Conservation (phyloP, 2,329 filamentous ascomycete species). For the Talaromyces sp. region DNA sequence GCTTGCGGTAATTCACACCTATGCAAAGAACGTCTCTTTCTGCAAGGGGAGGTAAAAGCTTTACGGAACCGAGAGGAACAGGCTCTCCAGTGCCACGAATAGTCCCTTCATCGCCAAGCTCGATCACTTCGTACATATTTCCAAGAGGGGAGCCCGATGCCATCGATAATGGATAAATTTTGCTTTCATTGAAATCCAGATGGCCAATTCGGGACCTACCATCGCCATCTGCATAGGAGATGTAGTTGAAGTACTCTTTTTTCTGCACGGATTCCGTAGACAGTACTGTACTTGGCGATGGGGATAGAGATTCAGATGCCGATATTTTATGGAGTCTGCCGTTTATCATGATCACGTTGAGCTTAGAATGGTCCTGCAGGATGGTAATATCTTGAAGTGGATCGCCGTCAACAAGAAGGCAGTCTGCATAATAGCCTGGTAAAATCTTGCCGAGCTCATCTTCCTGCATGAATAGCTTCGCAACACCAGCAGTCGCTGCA, state of each 20-base stretch:
- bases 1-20: conserved; percentile 32
- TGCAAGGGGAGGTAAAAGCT: conserved; percentile 43
- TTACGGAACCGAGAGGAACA: conserved; percentile 32
- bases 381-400: conserved; percentile 39
- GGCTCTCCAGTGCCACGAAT: conserved; percentile 1
- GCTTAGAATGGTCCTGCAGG: conserved; percentile 39
- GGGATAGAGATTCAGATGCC: neutral
- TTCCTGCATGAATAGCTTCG: conserved; percentile 37
- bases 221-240: neutral
- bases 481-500: conserved; percentile 38
- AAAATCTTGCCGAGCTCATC: conserved; percentile 36
- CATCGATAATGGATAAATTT: neutral
- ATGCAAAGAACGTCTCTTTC: neutral
- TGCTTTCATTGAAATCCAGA: neutral
- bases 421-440: conserved; percentile 40
- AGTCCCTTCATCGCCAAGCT: conserved; percentile 39
- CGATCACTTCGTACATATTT: conserved; percentile 50
- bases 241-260: conserved; percentile 1
- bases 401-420: conserved; percentile 44
- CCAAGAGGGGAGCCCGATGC: conserved; percentile 23
- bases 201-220: conserved; percentile 31
- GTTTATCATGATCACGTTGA: conserved; percentile 47
- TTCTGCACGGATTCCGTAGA: neutral
- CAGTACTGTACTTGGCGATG: too few species aligned
- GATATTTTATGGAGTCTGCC: conserved; percentile 42